phyloP scores from a whole-genome alignment of 1,284 basidiomycete species.

The Pascua guehoae region DNA sequence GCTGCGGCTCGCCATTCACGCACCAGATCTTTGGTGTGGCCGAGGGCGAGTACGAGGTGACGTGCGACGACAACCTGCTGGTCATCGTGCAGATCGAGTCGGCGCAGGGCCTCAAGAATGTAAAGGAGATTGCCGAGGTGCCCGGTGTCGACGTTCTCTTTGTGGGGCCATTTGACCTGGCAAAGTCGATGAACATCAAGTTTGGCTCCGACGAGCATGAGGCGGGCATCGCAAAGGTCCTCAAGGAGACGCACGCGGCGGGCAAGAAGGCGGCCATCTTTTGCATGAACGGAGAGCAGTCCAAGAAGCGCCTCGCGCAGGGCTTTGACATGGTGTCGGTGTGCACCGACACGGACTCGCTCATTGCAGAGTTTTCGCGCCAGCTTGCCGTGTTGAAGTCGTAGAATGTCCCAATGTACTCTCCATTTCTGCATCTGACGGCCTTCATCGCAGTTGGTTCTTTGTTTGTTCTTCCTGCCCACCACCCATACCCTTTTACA shows the following conservation, averaged over 20 bases:
- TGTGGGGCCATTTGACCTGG: slow-evolving; percentile 35
- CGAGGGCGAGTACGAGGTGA: slow-evolving; percentile 32
- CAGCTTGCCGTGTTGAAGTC: slow-evolving; percentile 5
- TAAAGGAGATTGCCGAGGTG: slow-evolving; percentile 39
- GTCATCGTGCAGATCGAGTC: slow-evolving; percentile 43
- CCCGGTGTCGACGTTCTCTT: slow-evolving; percentile 27
- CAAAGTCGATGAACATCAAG: slow-evolving; percentile 31
- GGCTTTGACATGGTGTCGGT: slow-evolving; percentile 37
- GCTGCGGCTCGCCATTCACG: slow-evolving; percentile 37
- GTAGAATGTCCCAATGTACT: background rate
- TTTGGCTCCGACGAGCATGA: slow-evolving; percentile 19
- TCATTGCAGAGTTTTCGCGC: slow-evolving; percentile 7
- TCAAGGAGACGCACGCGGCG: slow-evolving; percentile 30
- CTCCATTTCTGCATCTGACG: no score
- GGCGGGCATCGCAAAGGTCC: slow-evolving; percentile 33
- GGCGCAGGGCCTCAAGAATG: slow-evolving; percentile 35
- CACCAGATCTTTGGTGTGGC: slow-evolving; percentile 34
- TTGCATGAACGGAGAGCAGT: slow-evolving; percentile 26
- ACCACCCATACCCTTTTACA: no score
- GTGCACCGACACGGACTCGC: slow-evolving; percentile 24
- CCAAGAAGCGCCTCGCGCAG: slow-evolving; percentile 22
- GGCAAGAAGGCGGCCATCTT: slow-evolving; percentile 39
- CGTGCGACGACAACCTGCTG: slow-evolving; percentile 35
- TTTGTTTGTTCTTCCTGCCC: no score
- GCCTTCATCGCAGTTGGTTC: no score